Evolutionary conservation across 164 flowering plant species (phyloP), one percentile per base, ranked within the genome.

Genomic region (Amborella trichopoda): DNA sequence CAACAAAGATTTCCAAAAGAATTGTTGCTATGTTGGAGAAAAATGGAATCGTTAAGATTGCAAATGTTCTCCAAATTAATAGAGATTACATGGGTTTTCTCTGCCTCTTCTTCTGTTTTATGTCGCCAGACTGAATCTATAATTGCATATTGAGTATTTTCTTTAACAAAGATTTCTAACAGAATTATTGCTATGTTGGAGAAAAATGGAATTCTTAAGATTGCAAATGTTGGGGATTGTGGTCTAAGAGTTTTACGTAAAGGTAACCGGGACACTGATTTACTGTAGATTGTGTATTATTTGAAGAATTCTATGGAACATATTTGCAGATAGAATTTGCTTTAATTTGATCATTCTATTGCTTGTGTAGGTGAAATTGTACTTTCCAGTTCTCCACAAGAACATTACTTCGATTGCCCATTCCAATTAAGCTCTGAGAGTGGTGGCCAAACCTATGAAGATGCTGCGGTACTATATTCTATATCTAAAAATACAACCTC

Each of bases 331-430:
- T n/a, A n/a, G n/a, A n/a, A 37, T 37, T 16, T 37, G n/a, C 1
- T 1, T 20, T 37, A 37, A 37, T 20, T 37, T 37, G 40, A 0
- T 37, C 1, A 14, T 16, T 37, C 40, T 14, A 4, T 23, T 17
- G 40, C 40, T 55, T 27, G 27, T 63, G 6, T 71, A 89, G 97
- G 95, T 28, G 61, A 64, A 47, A 41, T 79, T 30, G 25, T 71
- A 12, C 83, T 77, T 59, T 64, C 83, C 24, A 74, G 91, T 18
- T 62, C 76, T 60, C 94, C 94, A 4, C 94, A 83, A 70, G 97
- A 90, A 59, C 95, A 90, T 64, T 90, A 77, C 60, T 90, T 90
- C 67, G 97, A 90, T 52, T 90, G 97, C 50, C 97, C 97, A 20
- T 90, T 75, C 60, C 97, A 90, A 57, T 57, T 90, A 59, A 83